phyloP scores from a whole-genome alignment of 1,284 basidiomycete species.

The Bjerkandera adusta region DNA sequence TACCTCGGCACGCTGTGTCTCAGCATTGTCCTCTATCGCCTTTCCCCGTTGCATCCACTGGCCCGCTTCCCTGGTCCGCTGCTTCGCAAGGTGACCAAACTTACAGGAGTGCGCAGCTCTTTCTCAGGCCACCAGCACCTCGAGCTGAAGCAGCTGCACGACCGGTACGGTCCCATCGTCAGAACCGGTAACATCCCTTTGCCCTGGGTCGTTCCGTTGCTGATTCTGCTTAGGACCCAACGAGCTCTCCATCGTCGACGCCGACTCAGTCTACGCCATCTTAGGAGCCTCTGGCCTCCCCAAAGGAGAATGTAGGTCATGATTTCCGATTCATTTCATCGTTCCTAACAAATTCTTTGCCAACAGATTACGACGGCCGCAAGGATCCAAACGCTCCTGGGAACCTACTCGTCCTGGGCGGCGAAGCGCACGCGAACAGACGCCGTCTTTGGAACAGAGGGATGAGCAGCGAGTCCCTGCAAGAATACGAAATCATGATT shows the following conservation, averaged over 20 bases:
- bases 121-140: slow-evolving; percentile 35
- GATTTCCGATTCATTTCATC: slow-evolving; percentile 26
- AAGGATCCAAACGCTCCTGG: neutral
- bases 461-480: slow-evolving; percentile 36
- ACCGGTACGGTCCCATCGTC: slow-evolving; percentile 42
- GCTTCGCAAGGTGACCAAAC: slow-evolving; percentile 35
- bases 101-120: slow-evolving; percentile 28
- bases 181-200: slow-evolving; percentile 32
- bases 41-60: slow-evolving; percentile 45
- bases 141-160: slow-evolving; percentile 34
- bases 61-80: slow-evolving; percentile 40
- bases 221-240: slow-evolving; percentile 25
- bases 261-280: slow-evolving; percentile 17
- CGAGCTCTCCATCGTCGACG: slow-evolving; percentile 26
- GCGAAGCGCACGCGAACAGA: slow-evolving; percentile 34
- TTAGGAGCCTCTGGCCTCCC: slow-evolving; percentile 22
- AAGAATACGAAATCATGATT: slow-evolving; percentile 37
- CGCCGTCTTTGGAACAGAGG: slow-evolving; percentile 42
- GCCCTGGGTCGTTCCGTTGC: neutral
- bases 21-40: slow-evolving; percentile 37
- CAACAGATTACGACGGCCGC: neutral
- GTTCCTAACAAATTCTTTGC: too few relatives aligned
- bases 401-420: slow-evolving; percentile 29
- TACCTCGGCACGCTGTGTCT: slow-evolving; percentile 25
- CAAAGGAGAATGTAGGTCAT: slow-evolving; percentile 23